phyloP scores from a whole-genome alignment of 2,329 filamentous ascomycete genomes.

The Chaetomiaceae sp. region DNA sequence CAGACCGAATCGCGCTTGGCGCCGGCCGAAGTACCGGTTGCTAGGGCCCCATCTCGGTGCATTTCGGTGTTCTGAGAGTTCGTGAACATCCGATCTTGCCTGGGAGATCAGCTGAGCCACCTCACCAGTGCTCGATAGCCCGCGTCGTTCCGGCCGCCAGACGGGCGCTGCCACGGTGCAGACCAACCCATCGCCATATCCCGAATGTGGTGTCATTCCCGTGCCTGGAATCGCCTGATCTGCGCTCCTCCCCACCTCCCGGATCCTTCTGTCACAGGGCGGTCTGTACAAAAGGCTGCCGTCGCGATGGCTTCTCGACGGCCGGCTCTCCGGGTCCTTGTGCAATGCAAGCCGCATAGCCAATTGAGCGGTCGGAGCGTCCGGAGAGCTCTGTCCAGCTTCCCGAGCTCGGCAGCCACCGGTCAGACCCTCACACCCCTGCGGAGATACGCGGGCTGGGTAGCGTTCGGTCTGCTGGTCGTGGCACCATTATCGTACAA shows the following conservation, averaged over 20 bases:
- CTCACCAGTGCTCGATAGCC: too few relatives aligned
- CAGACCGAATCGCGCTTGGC: slow-evolving; percentile 3
- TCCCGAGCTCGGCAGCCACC: slow-evolving; percentile 6
- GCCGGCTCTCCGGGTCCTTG: slow-evolving; percentile 18
- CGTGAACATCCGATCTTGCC: slow-evolving; percentile 21
- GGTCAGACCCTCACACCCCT: slow-evolving; percentile 9
- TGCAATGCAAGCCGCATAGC: slow-evolving; percentile 21
- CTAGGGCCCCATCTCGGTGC: not conserved
- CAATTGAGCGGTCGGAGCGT: slow-evolving; percentile 17
- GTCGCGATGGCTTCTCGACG: slow-evolving; percentile 23
- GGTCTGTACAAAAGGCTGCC: slow-evolving; percentile 10
- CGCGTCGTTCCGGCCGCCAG: too few relatives aligned
- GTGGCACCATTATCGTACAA: slow-evolving; percentile 50
- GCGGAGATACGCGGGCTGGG: slow-evolving; percentile 26
- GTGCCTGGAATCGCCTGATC: slow-evolving; percentile 23
- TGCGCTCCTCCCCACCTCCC: not conserved
- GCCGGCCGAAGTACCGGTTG: slow-evolving; percentile 6
- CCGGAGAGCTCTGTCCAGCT: slow-evolving; percentile 18
- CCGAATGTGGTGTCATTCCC: slow-evolving; percentile 25
- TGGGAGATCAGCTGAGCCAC: slow-evolving; percentile 20
- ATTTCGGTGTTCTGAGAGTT: slow-evolving; percentile 13
- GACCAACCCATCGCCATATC: slow-evolving; percentile 10
- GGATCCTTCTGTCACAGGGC: slow-evolving; percentile 6
- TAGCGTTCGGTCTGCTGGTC: slow-evolving; percentile 43
- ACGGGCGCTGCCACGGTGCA: slow-evolving; percentile 7